phyloP scores from a whole-genome alignment of 2,329 filamentous ascomycete genomes.

The Pseudophaeomoniella oleicola region DNA sequence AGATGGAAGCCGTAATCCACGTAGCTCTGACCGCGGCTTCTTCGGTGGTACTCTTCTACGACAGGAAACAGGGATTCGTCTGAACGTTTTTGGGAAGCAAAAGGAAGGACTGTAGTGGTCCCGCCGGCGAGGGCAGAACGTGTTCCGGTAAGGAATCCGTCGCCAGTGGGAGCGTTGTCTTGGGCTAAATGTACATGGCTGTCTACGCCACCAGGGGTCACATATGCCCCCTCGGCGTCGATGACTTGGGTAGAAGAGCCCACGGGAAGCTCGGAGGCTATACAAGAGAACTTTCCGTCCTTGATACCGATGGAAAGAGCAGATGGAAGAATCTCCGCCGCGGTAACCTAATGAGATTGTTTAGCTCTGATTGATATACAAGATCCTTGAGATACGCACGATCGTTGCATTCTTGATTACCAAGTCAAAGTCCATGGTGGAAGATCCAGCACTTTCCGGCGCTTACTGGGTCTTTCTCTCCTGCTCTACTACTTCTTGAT shows the following conservation, averaged over 20 bases:
- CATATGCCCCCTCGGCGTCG: slow-evolving; percentile 30
- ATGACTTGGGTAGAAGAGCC: slow-evolving; percentile 18
- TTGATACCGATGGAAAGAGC: slow-evolving; percentile 33
- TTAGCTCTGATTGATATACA: neutral
- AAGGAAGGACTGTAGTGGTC: slow-evolving; percentile 43
- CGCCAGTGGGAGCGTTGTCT: slow-evolving; percentile 27
- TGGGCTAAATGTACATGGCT: slow-evolving; percentile 30
- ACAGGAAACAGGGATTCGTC: slow-evolving; percentile 31
- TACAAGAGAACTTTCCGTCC: slow-evolving; percentile 28
- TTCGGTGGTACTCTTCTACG: slow-evolving; percentile 31
- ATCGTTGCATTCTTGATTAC: slow-evolving; percentile 28
- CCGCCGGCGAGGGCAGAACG: slow-evolving; percentile 43
- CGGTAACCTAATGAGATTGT: slow-evolving; percentile 23
- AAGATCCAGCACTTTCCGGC: neutral
- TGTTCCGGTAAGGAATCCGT: slow-evolving; percentile 34
- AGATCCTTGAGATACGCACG: slow-evolving; percentile 14
- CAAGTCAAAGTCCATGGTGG: slow-evolving; percentile 20
- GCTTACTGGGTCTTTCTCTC: neutral
- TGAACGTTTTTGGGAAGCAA: slow-evolving; percentile 38
- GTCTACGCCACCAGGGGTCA: slow-evolving; percentile 31
- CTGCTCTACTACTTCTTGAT: too few species aligned
- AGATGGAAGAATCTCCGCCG: slow-evolving; percentile 27
- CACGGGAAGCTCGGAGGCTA: slow-evolving; percentile 24
- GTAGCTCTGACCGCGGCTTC: slow-evolving; percentile 31
- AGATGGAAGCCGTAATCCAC: slow-evolving; percentile 41